These are phyloP conservation scores for Phyllosticta ampelicida DNA, from an alignment of 2,329 filamentous ascomycete species.

Conservation along the genomic window DNA sequence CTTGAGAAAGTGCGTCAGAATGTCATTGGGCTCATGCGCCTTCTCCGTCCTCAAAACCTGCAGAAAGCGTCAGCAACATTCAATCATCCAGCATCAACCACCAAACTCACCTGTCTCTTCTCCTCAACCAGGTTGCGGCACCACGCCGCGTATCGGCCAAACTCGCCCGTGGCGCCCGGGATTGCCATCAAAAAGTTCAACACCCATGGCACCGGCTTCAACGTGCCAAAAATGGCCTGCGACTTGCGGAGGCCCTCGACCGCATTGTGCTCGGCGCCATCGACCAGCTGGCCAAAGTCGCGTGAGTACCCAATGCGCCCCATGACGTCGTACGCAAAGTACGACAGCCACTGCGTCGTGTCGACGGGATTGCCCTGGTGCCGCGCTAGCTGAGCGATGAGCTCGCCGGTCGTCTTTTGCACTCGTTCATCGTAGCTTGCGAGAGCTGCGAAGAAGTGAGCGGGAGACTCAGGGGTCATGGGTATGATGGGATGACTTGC, in stretches of 20 bases:
- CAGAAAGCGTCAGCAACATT: background rate
- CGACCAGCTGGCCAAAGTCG: slow-evolving; percentile 33
- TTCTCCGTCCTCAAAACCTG: background rate
- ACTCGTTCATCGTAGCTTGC: background rate
- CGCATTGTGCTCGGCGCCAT: slow-evolving; percentile 30
- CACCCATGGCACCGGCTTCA: slow-evolving; percentile 3
- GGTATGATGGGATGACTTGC: background rate
- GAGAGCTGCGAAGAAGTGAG: background rate
- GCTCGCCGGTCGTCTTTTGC: background rate
- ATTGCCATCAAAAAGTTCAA: background rate
- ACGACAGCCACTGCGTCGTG: slow-evolving; percentile 17
- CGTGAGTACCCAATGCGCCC: slow-evolving; percentile 37
- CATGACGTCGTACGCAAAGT: slow-evolving; percentile 43
- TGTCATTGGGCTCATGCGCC: background rate
- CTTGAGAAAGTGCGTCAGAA: slow-evolving; percentile 3
- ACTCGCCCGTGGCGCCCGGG: background rate
- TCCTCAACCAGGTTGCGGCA: slow-evolving; percentile 2
- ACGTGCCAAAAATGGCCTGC: background rate
- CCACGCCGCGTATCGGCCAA: background rate
- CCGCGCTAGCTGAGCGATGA: background rate
- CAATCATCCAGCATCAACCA: background rate
- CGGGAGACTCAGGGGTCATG: background rate
- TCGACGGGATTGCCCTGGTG: background rate
- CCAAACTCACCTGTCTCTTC: background rate
- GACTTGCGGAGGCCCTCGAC: slow-evolving; percentile 29